These are phyloP conservation scores for Reutealis trisperma DNA, from an alignment of 345 rosid genomes.

Conservation along the genomic window DNA sequence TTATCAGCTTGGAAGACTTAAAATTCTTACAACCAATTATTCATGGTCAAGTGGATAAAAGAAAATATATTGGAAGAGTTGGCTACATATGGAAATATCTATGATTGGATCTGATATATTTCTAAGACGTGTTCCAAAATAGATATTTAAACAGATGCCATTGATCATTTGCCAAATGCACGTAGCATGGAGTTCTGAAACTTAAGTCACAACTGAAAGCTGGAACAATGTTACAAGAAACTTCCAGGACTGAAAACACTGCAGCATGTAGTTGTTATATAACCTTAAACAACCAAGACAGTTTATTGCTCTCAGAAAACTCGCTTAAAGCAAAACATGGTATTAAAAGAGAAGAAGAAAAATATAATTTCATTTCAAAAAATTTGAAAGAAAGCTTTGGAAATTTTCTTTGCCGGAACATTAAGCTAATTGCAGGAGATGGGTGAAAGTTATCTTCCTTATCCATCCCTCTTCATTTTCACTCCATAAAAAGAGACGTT, in stretches of 20 bases:
- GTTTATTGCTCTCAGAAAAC: no score
- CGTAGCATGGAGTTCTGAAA: no score
- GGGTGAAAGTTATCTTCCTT: no score
- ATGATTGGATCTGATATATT: no score
- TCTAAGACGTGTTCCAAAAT: neutral
- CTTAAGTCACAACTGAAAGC: no score
- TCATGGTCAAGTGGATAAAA: neutral
- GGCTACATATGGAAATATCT: neutral
- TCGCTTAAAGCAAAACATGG: no score
- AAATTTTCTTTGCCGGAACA: no score
- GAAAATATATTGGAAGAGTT: neutral
- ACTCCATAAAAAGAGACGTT: no score
- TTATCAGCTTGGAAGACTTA: neutral
- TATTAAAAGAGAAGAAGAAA: neutral
- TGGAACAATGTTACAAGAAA: neutral
- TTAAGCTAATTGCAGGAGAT: no score
- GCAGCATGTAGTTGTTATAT: neutral
- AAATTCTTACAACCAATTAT: neutral
- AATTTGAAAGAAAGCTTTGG: no score
- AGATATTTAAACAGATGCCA: neutral
- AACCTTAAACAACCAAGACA: neutral
- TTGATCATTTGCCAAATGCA: no score
- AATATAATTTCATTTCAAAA: neutral
- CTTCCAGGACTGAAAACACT: neutral
- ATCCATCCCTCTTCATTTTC: no score